Evolutionary conservation across 1,284 basidiomycete genomes (phyloP).

Genomic region (Ceratobasidium papillatum): DNA sequence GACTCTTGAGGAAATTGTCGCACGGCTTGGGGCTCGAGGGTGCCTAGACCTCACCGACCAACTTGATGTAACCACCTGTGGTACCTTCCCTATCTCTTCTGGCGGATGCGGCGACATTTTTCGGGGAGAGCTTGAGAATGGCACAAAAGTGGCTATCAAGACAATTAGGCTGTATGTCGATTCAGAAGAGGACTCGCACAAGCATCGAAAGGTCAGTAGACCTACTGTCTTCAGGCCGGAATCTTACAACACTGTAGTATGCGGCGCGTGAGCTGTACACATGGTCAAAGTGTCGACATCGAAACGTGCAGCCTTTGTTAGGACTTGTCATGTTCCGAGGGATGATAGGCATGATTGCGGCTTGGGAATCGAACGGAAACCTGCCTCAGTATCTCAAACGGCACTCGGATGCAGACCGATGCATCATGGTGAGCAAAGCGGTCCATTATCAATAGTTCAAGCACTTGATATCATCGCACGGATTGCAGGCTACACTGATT

Average conservation of each 20-base stretch:
- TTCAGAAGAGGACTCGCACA: background rate
- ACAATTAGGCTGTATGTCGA: background rate
- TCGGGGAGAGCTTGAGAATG: background rate
- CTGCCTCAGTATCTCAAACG: background rate
- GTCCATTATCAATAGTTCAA: no score
- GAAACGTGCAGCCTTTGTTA: background rate
- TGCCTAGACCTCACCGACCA: background rate
- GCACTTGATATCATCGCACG: no score
- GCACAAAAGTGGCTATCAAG: constrained; percentile 7
- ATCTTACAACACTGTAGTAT: background rate
- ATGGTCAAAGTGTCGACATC: constrained; percentile 28
- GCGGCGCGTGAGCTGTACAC: constrained; percentile 2
- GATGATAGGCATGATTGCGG: background rate
- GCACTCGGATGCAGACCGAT: background rate
- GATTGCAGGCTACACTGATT: background rate
- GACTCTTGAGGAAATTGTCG: background rate
- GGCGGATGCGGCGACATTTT: constrained; percentile 20
- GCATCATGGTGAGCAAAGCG: no score
- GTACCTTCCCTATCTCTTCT: background rate
- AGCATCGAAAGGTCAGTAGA: constrained; percentile 1
- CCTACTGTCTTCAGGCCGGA: background rate
- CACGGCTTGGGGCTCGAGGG: background rate
- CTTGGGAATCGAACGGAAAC: constrained; percentile 1
- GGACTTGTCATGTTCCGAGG: constrained; percentile 8
- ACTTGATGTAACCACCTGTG: background rate